Evolutionary conservation across 345 rosid species (phyloP).

Genomic region (Clausena lansium): DNA sequence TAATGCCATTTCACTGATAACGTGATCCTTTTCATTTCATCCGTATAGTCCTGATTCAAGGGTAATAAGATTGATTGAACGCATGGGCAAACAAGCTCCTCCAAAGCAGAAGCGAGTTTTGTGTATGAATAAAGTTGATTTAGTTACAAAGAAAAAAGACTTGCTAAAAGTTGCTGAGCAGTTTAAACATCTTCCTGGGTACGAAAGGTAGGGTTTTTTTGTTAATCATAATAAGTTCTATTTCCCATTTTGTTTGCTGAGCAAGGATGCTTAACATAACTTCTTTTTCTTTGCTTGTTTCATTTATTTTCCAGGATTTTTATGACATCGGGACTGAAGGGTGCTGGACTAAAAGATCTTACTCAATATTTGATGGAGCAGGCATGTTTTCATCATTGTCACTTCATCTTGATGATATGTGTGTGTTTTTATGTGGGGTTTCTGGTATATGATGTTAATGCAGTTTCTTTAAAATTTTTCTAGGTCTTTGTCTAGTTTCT

Average conservation of each 20-base stretch:
- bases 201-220: constrained; percentile 57
- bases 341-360: constrained; percentile 79
- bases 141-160: constrained; percentile 78
- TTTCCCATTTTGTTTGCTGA: constrained; percentile 1
- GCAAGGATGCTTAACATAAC: constrained; percentile 3
- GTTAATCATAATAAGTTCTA: background rate
- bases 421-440: background rate
- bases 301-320: constrained; percentile 52
- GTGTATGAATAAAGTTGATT: constrained; percentile 91
- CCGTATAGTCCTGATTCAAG: constrained; percentile 71
- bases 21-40: background rate
- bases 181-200: constrained; percentile 77
- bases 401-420: background rate
- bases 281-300: constrained; percentile 5
- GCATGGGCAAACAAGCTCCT: constrained; percentile 62
- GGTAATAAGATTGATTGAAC: constrained; percentile 66
- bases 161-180: constrained; percentile 68
- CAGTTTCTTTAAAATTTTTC: background rate
- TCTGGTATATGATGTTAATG: constrained; percentile 1
- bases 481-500: background rate
- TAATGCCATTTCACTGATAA: background rate
- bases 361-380: constrained; percentile 66
- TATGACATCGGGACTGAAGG: constrained; percentile 85
- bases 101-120: constrained; percentile 71
- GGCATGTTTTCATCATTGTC: constrained; percentile 32